These are phyloP conservation scores for Globisporangium acanthophoron DNA, from an alignment of 352 stramenopile genomes.

Conservation along the genomic window DNA sequence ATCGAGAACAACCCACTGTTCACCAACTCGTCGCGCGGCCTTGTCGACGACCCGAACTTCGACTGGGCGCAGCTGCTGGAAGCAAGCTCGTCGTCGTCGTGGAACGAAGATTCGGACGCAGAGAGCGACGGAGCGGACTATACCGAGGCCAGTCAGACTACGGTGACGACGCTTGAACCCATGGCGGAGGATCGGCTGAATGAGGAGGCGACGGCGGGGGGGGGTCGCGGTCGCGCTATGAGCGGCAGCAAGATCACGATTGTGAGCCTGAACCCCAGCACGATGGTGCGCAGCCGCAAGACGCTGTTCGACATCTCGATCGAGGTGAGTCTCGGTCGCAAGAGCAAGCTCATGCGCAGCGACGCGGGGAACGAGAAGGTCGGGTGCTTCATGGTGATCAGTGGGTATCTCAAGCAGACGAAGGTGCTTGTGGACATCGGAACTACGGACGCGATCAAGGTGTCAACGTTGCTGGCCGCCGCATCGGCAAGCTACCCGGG, in stretches of 20 bases:
- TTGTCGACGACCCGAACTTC: slow-evolving; percentile 15
- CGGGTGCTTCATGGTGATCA: slow-evolving; percentile 49
- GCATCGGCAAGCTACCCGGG: slow-evolving; percentile 12
- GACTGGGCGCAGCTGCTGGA: slow-evolving; percentile 15
- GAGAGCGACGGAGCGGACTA: slow-evolving; percentile 12
- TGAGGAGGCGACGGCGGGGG: neutral
- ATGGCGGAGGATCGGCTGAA: slow-evolving; percentile 15
- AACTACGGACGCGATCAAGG: slow-evolving; percentile 50
- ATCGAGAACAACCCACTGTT: slow-evolving; percentile 18
- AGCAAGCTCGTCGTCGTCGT: slow-evolving; percentile 19
- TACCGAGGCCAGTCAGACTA: slow-evolving; percentile 5
- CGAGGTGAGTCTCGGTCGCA: slow-evolving; percentile 43
- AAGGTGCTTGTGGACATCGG: slow-evolving; percentile 53
- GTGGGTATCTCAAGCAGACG: slow-evolving; percentile 32
- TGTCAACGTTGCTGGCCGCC: slow-evolving; percentile 37
- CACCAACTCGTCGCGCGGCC: slow-evolving; percentile 10
- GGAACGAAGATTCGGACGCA: slow-evolving; percentile 21
- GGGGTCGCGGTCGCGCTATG: neutral
- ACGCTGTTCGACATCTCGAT: slow-evolving; percentile 46
- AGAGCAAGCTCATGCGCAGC: slow-evolving; percentile 41
- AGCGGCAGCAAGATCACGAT: slow-evolving; percentile 17
- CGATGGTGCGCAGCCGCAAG: slow-evolving; percentile 4
- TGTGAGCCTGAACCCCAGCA: slow-evolving; percentile 11
- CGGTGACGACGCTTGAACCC: slow-evolving; percentile 9
- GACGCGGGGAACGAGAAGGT: slow-evolving; percentile 39